Base-by-base conservation (phyloP, 148 eudicot species). In the Spergularia bocconei region DNA sequence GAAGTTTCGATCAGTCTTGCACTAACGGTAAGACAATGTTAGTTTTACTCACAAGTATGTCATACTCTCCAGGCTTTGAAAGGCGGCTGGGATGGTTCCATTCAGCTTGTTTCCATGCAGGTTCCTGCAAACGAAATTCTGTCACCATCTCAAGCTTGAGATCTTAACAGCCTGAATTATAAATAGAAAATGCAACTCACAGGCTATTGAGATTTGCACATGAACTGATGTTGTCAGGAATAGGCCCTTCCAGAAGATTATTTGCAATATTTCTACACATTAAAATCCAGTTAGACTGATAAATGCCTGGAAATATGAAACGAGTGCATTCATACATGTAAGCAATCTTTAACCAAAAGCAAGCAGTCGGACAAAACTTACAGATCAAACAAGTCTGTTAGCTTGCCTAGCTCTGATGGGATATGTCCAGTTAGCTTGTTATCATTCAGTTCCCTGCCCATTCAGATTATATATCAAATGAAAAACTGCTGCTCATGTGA, bases 201-300 rank as follows among this genome's bases (percentile, higher is more conserved):
- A 96, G 88, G 87, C 97, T 96, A 78, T 96, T 96, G 60, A 96
- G 91, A 82, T 92, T 96, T 19, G 91, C 88, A 77, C 99, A 96
- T 0, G 99, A 89, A 78, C 99, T 96, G 20, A 96, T 82, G 82
- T 92, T 87, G 60, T 84, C 87, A 20, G 99, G 98, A 66, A 96
- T 86, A 44, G 95, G 88, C 41, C 99, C 99, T 71, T 87, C 90
- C 66, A 96, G 91, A 74, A 79, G 57, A 83, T 96, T 96, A 78
- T 86, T 86, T 14, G 99, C 99, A 70, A 96, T 92, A 85, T 96
- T 92, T 68, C 99, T 96, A 59, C 77, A 67, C 79, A 74, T 63
- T 39, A 21, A 23, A 38, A 39, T 54, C 16, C 9, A 38, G 48
- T 63, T 51, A 59, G 38, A 50, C 2, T 29, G 2, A 29, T 29